Percentiles rank a stretch among this genome's conserved stretches.
Conservation (phyloP, 2,329 filamentous ascomycete genomes). For the Fusarium sp. region DNA sequence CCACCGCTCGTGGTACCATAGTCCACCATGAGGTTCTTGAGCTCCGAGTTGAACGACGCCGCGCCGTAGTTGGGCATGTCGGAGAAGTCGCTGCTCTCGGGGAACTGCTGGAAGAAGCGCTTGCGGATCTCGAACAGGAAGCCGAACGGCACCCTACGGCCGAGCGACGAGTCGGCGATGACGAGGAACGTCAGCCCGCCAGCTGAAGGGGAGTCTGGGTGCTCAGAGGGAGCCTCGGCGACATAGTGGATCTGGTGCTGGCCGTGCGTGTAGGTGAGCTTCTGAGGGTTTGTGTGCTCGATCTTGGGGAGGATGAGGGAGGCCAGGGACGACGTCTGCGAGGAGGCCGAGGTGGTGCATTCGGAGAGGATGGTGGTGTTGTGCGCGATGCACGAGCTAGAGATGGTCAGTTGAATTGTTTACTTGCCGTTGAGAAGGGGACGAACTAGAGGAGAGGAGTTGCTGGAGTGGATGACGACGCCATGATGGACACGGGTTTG, state of each 20-base stretch:
- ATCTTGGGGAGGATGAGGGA: conserved; percentile 97
- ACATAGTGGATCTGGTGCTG: conserved; percentile 96
- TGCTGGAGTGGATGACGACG: conserved; percentile 75
- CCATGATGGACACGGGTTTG: conserved; percentile 61
- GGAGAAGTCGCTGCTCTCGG: conserved; percentile 76
- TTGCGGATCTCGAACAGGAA: conserved; percentile 92
- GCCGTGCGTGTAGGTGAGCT: conserved; percentile 94
- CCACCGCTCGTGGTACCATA: conserved; percentile 83
- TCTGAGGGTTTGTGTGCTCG: conserved; percentile 81
- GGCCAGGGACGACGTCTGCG: conserved; percentile 86
- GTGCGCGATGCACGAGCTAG: conserved; percentile 92
- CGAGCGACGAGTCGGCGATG: conserved; percentile 82
- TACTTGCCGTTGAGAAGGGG: not conserved
- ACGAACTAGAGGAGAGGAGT: conserved; percentile 81
- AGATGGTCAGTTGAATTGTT: conserved; percentile 2
- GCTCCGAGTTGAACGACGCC: conserved; percentile 83
- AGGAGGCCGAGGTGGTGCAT: conserved; percentile 87
- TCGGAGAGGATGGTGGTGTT: conserved; percentile 93
- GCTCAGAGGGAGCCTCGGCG: conserved; percentile 80
- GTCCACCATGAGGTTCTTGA: conserved; percentile 83
- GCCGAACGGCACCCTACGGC: conserved; percentile 90
- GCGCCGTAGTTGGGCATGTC: conserved; percentile 90
- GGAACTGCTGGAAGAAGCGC: conserved; percentile 81
- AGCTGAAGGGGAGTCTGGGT: conserved; percentile 69
- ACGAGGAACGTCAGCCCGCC: conserved; percentile 93